Evolutionary conservation across 495 filamentous ascomycete species (phyloP).

Genomic region (Penicillium diatomitis): DNA sequence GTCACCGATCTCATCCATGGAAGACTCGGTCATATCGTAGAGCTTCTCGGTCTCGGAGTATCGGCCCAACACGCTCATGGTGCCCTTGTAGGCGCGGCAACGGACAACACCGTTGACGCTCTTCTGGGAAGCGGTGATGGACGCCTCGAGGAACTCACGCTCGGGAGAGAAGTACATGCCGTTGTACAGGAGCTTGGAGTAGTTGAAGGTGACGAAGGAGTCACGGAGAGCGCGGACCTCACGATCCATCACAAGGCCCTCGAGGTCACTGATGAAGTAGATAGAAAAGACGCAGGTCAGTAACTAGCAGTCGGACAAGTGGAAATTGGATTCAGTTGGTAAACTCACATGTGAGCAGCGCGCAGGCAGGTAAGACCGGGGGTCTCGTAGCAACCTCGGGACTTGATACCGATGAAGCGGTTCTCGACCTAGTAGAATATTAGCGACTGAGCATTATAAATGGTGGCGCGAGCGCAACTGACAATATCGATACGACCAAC

Average conservation of each 20-base stretch:
- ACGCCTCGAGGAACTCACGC: slow-evolving; percentile 69
- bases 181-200: slow-evolving; percentile 70
- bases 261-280: slow-evolving; percentile 47
- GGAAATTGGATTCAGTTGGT: neutral
- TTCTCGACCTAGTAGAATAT: slow-evolving; percentile 49
- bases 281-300: neutral
- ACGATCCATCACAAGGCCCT: slow-evolving; percentile 78
- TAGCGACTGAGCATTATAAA: neutral
- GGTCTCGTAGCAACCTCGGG: slow-evolving; percentile 86
- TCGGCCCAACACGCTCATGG: slow-evolving; percentile 63
- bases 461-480: neutral
- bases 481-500: slow-evolving; percentile 89
- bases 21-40: slow-evolving; percentile 69
- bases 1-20: slow-evolving; percentile 80
- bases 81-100: slow-evolving; percentile 69
- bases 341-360: slow-evolving; percentile 55
- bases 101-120: slow-evolving; percentile 61
- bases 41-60: slow-evolving; percentile 73
- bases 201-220: slow-evolving; percentile 64
- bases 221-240: slow-evolving; percentile 80
- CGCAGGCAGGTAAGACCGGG: slow-evolving; percentile 63
- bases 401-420: slow-evolving; percentile 79
- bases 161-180: slow-evolving; percentile 69
- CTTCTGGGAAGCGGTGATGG: slow-evolving; percentile 64
- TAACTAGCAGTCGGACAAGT: neutral